These are phyloP conservation scores for Lactarius hengduanensis DNA, from an alignment of 768 basidiomycete species.

Conservation along the genomic window DNA sequence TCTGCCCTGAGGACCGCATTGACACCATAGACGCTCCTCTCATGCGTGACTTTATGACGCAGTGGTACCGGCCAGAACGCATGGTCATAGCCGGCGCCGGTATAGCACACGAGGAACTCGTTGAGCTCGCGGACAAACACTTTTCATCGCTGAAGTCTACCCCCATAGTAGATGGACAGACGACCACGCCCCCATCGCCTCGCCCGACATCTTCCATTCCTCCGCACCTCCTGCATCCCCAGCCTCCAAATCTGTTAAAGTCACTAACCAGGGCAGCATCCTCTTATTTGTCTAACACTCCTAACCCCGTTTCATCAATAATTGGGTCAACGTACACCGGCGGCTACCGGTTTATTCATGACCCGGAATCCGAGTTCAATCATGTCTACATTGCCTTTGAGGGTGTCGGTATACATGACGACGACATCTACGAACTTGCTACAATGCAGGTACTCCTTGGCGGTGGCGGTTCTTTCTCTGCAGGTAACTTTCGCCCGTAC, in stretches of 20 bases:
- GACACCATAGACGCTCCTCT: constrained; percentile 57
- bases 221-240: constrained; percentile 54
- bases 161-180: constrained; percentile 30
- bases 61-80: constrained; percentile 90
- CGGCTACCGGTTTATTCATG: constrained; percentile 69
- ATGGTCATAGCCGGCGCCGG: constrained; percentile 97
- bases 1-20: constrained; percentile 86
- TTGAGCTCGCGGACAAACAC: constrained; percentile 79
- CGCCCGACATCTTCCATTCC: constrained; percentile 38
- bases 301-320: constrained; percentile 19
- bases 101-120: constrained; percentile 84
- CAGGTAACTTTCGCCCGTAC: constrained; percentile 46
- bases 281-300: constrained; percentile 54
- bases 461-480: constrained; percentile 95
- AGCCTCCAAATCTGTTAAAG: constrained; percentile 56
- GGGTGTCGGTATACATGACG: constrained; percentile 85
- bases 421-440: constrained; percentile 90
- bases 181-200: constrained; percentile 34
- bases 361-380: constrained; percentile 69
- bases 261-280: constrained; percentile 75
- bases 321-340: constrained; percentile 67
- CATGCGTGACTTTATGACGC: constrained; percentile 61
- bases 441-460: constrained; percentile 94
- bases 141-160: constrained; percentile 64
- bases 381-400: constrained; percentile 94